These are phyloP conservation scores for Ogataea methanolica DNA, from an alignment of 805 yeast genomes.

Conservation along the genomic window DNA sequence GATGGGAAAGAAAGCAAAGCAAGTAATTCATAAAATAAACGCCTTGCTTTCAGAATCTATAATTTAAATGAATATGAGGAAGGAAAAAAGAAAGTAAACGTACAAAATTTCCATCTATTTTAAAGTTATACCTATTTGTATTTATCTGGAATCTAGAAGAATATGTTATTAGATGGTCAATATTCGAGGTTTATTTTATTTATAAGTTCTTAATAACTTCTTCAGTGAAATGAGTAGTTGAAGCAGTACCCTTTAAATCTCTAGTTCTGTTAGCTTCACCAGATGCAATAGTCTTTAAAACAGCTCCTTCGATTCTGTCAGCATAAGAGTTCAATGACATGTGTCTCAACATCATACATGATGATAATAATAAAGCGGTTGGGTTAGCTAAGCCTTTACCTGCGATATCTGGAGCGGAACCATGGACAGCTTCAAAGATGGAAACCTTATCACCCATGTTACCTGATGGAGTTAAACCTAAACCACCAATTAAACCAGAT, in stretches of 20 bases:
- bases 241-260: constrained; percentile 89
- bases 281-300: constrained; percentile 83
- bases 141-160: too few species aligned
- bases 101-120: too few species aligned
- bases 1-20: too few species aligned
- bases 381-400: constrained; percentile 99
- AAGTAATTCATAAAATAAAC: too few species aligned
- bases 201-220: constrained; percentile 79
- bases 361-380: constrained; percentile 91
- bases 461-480: constrained; percentile 98
- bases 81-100: too few species aligned
- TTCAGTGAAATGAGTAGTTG: constrained; percentile 86
- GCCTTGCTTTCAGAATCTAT: too few species aligned
- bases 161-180: too few species aligned
- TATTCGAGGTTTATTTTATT: constrained; percentile 5
- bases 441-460: constrained; percentile 99
- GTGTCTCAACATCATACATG: constrained; percentile 99
- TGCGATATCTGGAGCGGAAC: constrained; percentile 99
- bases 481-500: constrained; percentile 97
- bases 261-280: constrained; percentile 95
- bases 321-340: constrained; percentile 86
- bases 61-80: too few species aligned
- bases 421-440: constrained; percentile 99
- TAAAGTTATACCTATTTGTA: too few species aligned
- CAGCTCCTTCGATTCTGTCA: constrained; percentile 83